Evolutionary conservation across 495 filamentous ascomycete genomes (phyloP).

Genomic region (Tuber calosporum): DNA sequence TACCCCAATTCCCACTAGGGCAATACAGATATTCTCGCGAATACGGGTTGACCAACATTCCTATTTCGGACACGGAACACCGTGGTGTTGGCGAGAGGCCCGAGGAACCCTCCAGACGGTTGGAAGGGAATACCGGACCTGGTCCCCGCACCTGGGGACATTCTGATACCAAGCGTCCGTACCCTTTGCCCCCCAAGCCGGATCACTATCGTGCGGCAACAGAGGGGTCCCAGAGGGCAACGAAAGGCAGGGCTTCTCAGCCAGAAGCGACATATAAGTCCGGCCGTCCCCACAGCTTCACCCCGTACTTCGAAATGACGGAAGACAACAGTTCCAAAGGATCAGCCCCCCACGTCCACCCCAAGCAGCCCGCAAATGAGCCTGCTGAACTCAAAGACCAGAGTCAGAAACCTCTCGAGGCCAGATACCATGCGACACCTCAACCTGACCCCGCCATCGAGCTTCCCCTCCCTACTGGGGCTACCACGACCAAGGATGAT

Average conservation of each 20-base stretch:
- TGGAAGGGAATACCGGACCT: neutral
- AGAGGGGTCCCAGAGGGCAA: neutral
- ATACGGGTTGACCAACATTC: neutral
- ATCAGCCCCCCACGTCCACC: no score
- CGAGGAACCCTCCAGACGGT: neutral
- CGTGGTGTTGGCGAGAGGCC: neutral
- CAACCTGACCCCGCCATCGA: no score
- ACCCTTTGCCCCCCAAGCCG: no score
- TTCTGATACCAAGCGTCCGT: no score
- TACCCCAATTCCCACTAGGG: neutral
- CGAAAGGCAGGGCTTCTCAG: neutral
- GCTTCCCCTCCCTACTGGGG: neutral
- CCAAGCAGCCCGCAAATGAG: neutral
- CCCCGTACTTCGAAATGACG: neutral
- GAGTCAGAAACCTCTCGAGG: no score
- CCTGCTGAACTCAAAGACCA: neutral
- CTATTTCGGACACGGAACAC: neutral
- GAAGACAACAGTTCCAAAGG: no score
- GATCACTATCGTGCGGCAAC: neutral
- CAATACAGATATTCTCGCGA: neutral
- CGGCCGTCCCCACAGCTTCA: neutral
- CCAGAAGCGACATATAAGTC: neutral
- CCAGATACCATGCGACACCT: no score
- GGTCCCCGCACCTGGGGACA: no score
- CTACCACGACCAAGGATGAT: neutral